Percentiles rank a stretch among this genome's conserved stretches.
Evolutionary conservation across 441 rosid genomes (phyloP).

Genomic region (Gossypium aridum): DNA sequence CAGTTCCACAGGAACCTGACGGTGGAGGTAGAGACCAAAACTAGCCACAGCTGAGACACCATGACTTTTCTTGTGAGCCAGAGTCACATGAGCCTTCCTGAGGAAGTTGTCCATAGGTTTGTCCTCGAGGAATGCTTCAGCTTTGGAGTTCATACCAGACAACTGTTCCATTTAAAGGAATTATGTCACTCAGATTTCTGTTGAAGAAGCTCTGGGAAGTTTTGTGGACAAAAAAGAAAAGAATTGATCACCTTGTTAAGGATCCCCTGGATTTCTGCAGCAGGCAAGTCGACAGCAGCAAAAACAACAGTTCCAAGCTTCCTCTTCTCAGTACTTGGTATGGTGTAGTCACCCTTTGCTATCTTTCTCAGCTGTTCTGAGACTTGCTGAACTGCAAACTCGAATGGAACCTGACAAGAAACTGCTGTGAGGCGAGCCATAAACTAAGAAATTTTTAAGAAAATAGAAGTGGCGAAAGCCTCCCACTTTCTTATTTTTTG

Average conservation of each 20-base stretch:
- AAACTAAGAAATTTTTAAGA: background rate
- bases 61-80: constrained; percentile 91
- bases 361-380: constrained; percentile 60
- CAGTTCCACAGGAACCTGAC: constrained; percentile 57
- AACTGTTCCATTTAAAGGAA: constrained; percentile 32
- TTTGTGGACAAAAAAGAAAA: background rate
- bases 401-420: constrained; percentile 66
- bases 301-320: constrained; percentile 63
- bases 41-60: constrained; percentile 76
- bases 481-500: background rate
- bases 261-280: constrained; percentile 39
- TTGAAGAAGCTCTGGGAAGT: background rate
- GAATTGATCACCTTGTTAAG: constrained; percentile 51
- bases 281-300: constrained; percentile 76
- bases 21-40: constrained; percentile 46
- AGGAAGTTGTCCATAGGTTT: constrained; percentile 46
- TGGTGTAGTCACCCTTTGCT: constrained; percentile 60
- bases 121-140: constrained; percentile 48
- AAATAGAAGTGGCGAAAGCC: background rate
- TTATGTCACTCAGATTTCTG: background rate
- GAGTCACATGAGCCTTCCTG: constrained; percentile 65
- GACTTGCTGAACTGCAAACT: constrained; percentile 61
- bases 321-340: constrained; percentile 60
- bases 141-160: constrained; percentile 35
- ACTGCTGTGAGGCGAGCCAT: background rate